phyloP scores from a whole-genome alignment of 2,329 filamentous ascomycete species.

The Dissoconium aciculare region DNA sequence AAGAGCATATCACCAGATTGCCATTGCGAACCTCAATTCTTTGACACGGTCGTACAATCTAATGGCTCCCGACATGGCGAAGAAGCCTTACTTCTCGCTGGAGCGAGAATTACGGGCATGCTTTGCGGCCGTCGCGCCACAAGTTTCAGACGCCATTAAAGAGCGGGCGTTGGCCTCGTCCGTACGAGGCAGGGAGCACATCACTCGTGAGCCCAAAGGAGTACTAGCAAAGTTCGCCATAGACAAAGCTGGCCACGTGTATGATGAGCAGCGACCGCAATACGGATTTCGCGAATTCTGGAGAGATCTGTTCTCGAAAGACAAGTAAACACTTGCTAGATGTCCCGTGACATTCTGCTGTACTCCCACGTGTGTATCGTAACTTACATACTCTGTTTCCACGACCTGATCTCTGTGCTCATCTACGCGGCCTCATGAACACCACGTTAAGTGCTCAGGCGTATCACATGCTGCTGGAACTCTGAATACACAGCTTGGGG shows the following conservation, averaged over 20 bases:
- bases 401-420: too few species aligned
- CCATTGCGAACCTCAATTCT: conserved; percentile 62
- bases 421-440: too few species aligned
- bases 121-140: conserved; percentile 73
- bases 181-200: conserved; percentile 26
- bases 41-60: conserved; percentile 83
- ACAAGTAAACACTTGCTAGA: too few species aligned
- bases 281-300: conserved; percentile 87
- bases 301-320: conserved; percentile 59
- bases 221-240: conserved; percentile 49
- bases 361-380: too few species aligned
- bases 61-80: conserved; percentile 80
- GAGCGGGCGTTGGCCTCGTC: conserved; percentile 44
- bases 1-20: conserved; percentile 56
- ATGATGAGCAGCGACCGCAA: conserved; percentile 58
- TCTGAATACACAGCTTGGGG: too few species aligned
- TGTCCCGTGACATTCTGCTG: too few species aligned
- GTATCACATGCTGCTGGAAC: too few species aligned
- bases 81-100: conserved; percentile 80
- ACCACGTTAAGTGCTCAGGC: too few species aligned
- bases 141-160: conserved; percentile 55
- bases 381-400: too few species aligned
- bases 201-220: conserved; percentile 33
- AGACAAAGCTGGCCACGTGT: conserved; percentile 42
- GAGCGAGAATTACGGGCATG: conserved; percentile 68